Percentiles rank a stretch among this genome's conserved stretches.
Conservation (phyloP, 805 yeast genomes). For the Ogataea dorogensis region DNA sequence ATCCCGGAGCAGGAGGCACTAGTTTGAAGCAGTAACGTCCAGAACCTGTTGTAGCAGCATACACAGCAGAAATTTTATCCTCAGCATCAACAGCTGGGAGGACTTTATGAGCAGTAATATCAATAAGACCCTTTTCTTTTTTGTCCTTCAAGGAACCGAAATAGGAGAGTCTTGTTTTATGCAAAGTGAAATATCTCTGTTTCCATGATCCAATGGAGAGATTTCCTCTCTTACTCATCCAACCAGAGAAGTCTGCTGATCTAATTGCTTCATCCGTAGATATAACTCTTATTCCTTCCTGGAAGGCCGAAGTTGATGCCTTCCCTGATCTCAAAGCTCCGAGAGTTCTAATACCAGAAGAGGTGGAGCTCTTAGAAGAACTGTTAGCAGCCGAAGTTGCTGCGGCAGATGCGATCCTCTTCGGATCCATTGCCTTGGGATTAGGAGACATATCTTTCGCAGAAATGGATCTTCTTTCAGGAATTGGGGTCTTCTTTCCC, state of each 20-base stretch:
- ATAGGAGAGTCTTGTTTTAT: conserved; percentile 91
- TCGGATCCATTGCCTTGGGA: conserved; percentile 27
- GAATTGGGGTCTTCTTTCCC: conserved; percentile 17
- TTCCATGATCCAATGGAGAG: conserved; percentile 90
- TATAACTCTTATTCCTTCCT: conserved; percentile 80
- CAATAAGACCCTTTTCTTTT: conserved; percentile 89
- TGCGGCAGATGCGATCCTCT: conserved; percentile 42
- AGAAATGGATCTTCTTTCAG: conserved; percentile 50
- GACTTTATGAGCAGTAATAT: conserved; percentile 92
- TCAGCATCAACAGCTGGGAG: conserved; percentile 74
- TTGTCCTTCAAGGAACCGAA: conserved; percentile 75
- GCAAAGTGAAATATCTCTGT: conserved; percentile 78
- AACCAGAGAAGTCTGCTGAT: conserved; percentile 78
- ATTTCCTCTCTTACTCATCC: conserved; percentile 94
- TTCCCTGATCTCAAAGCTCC: conserved; percentile 44
- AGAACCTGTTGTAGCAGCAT: conserved; percentile 90
- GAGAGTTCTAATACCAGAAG: conserved; percentile 39
- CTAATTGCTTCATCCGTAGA: conserved; percentile 77
- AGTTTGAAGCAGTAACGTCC: conserved; percentile 93
- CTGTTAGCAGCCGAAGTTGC: conserved; percentile 34
- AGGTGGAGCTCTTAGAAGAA: conserved; percentile 45
- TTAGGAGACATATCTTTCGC: conserved; percentile 40
- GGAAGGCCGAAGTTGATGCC: conserved; percentile 72
- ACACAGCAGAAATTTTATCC: conserved; percentile 75
- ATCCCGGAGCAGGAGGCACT: conserved; percentile 97